Evolutionary conservation across 2,329 filamentous ascomycete species (phyloP).

Genomic region (Arthroderma uncinatum): DNA sequence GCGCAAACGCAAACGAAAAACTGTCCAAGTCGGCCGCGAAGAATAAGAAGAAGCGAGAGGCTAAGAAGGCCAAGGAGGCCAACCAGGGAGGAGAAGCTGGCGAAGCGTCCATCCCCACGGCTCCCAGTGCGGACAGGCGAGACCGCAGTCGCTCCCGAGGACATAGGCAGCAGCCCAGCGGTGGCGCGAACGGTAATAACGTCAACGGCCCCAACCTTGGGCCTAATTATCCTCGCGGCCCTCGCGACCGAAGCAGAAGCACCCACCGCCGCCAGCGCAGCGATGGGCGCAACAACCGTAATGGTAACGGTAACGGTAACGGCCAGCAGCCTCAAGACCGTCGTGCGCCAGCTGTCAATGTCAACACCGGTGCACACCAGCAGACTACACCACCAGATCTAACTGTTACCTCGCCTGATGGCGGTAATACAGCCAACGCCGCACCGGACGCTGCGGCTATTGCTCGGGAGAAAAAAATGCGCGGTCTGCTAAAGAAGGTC

Average conservation of each 20-base stretch:
- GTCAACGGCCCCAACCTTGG: conserved; percentile 22
- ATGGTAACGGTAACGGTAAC: conserved; percentile 1
- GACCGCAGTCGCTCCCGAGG: conserved; percentile 44
- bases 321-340: conserved; percentile 7
- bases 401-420: conserved; percentile 23
- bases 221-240: conserved; percentile 19
- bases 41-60: conserved; percentile 97
- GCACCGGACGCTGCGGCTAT: conserved; percentile 22
- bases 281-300: conserved; percentile 14
- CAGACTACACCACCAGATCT: conserved; percentile 18
- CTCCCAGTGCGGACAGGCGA: conserved; percentile 49
- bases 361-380: conserved; percentile 25
- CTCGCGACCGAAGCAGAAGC: conserved; percentile 23
- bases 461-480: conserved; percentile 76
- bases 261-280: conserved; percentile 21
- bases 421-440: conserved; percentile 15
- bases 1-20: conserved; percentile 46
- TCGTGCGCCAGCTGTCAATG: conserved; percentile 10
- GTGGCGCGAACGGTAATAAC: conserved; percentile 26
- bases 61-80: conserved; percentile 76
- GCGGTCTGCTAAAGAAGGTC: conserved; percentile 91
- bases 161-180: conserved; percentile 23
- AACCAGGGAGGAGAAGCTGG: conserved; percentile 26
- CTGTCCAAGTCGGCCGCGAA: conserved; percentile 77
- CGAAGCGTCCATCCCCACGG: conserved; percentile 3